These are phyloP conservation scores for Wickerhamiella australiensis DNA, from an alignment of 805 yeast genomes.

Conservation along the genomic window DNA sequence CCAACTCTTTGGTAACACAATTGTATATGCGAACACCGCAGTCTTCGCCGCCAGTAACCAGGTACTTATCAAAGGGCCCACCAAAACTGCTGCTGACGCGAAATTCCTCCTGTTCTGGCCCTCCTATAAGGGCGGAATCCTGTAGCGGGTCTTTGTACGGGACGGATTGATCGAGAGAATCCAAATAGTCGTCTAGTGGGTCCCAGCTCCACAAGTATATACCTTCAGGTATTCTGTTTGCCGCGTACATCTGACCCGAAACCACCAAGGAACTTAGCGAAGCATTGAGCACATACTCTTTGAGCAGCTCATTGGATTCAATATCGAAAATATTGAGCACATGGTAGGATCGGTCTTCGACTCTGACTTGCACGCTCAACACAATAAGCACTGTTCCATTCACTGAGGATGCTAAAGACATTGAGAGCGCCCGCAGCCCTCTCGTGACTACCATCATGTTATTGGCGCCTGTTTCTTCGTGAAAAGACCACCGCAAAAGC, in stretches of 20 bases:
- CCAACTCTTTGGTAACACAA: constrained; percentile 51
- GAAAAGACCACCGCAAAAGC: constrained; percentile 36
- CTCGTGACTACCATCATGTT: constrained; percentile 25
- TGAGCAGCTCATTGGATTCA: neutral
- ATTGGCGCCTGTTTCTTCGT: constrained; percentile 18
- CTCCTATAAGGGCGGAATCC: constrained; percentile 3
- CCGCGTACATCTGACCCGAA: neutral
- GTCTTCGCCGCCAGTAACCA: constrained; percentile 77
- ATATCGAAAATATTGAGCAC: constrained; percentile 2
- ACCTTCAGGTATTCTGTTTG: constrained; percentile 5
- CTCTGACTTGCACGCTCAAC: constrained; percentile 1
- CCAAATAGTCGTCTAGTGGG: neutral
- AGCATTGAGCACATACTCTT: neutral
- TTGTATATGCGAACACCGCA: constrained; percentile 72
- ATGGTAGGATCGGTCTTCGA: neutral
- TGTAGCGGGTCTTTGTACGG: neutral
- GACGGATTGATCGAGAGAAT: neutral
- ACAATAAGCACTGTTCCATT: constrained; percentile 38
- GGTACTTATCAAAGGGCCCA: constrained; percentile 51
- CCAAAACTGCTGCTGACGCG: constrained; percentile 73
- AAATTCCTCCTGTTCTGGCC: constrained; percentile 41
- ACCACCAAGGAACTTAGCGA: constrained; percentile 9
- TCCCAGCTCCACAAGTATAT: neutral
- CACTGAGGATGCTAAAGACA: constrained; percentile 44
- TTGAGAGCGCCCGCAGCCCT: constrained; percentile 46